Evolutionary conservation across 1,284 basidiomycete genomes (phyloP), one percentile per base, ranked within the genome.

Genomic region (Athelia psychrophila): DNA sequence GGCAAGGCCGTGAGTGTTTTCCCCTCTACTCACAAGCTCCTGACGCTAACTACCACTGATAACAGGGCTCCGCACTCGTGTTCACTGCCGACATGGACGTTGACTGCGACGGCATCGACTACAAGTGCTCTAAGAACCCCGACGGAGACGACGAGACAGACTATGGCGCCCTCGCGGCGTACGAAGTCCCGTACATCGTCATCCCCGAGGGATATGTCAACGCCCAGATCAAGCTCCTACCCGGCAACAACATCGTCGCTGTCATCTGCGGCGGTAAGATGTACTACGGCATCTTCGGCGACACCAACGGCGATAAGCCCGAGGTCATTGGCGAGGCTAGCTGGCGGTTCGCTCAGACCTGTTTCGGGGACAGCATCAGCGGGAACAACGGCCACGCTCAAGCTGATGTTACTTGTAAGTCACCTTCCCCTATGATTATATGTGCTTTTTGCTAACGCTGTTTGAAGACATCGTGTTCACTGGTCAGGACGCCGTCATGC

Each of bases 71-170:
- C 16, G 38, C 38, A 18, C 5, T 18, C 38, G 38, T 42, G 8
- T 61, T 62, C 48, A 58, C 60, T 16, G 61, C 59, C 5, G 61
- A 64, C 44, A 64, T 64, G 62, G 59, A 62, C 44, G 51, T 58
- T 1, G 61, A 64, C 50, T 63, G 62, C 49, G 62, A 64, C 53
- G 62, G 61, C 8, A 50, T 54, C 3, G 53, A 58, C 51, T 42
- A 42, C 38, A 42, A 42, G 38, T 42, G 38, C 38, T 8, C 6
- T 6, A 16, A 56, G 5, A 64, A 62, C 33, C 32, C 36, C 13
- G 60, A 60, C 36, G 60, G 62, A 12, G 59, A 64, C 35, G 30
- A 49, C 10, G 44, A 51, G n/a, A 64, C 62, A 1, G 60, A 58
- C 15, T 63, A 58, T 36, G 62, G 62, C 2, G 53, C 56, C 3